These are phyloP conservation scores for Penicillium griseofulvum DNA, from an alignment of 2,329 filamentous ascomycete genomes.

Conservation along the genomic window DNA sequence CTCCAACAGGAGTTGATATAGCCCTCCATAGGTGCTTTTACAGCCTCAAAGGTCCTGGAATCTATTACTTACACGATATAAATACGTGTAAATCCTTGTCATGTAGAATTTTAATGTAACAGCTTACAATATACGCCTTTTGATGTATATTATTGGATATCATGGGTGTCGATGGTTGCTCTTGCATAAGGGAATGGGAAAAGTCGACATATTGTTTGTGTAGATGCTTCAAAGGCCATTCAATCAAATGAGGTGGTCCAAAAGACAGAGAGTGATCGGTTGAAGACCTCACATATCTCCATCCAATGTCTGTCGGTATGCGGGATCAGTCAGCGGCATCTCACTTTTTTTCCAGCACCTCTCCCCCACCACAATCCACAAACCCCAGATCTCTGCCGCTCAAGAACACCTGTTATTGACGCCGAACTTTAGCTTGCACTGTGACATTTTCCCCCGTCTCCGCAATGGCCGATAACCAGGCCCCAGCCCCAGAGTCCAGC, in stretches of 20 bases:
- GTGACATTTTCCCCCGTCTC: slow-evolving; percentile 5
- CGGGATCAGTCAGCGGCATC: slow-evolving; percentile 25
- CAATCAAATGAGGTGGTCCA: no score
- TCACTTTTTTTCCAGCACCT: slow-evolving; percentile 17
- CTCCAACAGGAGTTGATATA: slow-evolving; percentile 37
- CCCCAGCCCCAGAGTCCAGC: slow-evolving; percentile 29
- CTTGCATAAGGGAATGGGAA: neutral
- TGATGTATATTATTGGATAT: neutral
- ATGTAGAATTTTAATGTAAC: neutral
- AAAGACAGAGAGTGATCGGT: neutral
- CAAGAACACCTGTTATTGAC: slow-evolving; percentile 10
- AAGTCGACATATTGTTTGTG: neutral
- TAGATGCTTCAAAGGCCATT: neutral
- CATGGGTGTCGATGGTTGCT: neutral
- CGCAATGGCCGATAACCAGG: slow-evolving; percentile 33
- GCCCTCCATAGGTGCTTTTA: slow-evolving; percentile 18
- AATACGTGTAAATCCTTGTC: neutral
- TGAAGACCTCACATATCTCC: neutral
- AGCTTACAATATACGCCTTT: neutral
- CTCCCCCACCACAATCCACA: slow-evolving; percentile 17
- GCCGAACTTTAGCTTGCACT: slow-evolving; percentile 3
- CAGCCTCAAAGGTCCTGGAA: neutral
- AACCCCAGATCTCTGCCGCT: slow-evolving; percentile 8
- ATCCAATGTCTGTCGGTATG: slow-evolving; percentile 5
- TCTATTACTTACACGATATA: slow-evolving; percentile 10